Base-by-base conservation (phyloP, 202 grass and related monocot genomes). In the Zizania palustris region DNA sequence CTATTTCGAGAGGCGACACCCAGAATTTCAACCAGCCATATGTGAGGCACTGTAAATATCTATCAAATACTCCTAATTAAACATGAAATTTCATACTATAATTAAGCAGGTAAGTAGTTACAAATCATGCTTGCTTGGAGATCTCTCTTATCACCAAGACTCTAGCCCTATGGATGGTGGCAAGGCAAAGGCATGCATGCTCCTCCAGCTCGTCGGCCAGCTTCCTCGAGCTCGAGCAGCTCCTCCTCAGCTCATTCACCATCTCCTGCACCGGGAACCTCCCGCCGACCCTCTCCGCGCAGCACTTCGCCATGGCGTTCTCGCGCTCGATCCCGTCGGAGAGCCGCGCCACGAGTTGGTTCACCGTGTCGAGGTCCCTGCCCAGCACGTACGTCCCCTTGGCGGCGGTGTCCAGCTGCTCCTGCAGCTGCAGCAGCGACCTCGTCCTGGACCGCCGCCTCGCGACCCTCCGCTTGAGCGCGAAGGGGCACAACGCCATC, bases 321-420 rank as follows among this genome's bases (percentile, higher is more conserved):
- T 83, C 78, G 45, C 79, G 39, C 20, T 89, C 83, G 4, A 89
- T 80, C 41, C 58, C 74, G 9, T 89, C 78, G 5, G 74, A 86
- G 59, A 90, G 83, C 39, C 69, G 46, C 48, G 51, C 64, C 0
- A 85, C 74, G 0, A 90, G 79, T 1, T 69, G 69, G 70, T 48
- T 80, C 35, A 90, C 75, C 15, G 83, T 90, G 58, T 90, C 83
- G 3, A 90, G 57, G 63, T 83, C 74, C 49, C 42, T 74, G 16
- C 80, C 75, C 5, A 90, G 74, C 14, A 90, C 79, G 28, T 80
- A 90, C 2, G 69, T 86, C 3, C 88, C 79, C 80, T 86, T 90
- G 16, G 83, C 87, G 4, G 79, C 79, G 6, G 74, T 57, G 33
- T 89, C 83, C 7, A 89, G 87, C 51, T 86, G 87, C 14, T 86